A percentile compares a stretch with the other conserved stretches of the same genome.
phyloP scores from a whole-genome alignment of 176 grass and related monocot genomes.

The Alloteropsis semialata region DNA sequence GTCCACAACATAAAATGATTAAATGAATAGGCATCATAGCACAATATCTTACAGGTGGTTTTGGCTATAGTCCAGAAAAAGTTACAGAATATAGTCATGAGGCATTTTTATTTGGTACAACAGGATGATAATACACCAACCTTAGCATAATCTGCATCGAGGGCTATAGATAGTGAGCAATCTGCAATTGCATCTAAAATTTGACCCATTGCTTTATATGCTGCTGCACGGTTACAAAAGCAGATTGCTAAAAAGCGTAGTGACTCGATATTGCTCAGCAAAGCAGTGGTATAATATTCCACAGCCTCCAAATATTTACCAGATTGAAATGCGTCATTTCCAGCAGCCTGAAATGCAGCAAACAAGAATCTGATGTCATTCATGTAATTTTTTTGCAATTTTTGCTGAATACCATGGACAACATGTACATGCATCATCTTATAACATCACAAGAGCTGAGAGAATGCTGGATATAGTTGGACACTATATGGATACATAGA shows the following conservation, averaged over 20 bases:
- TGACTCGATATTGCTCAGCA: slow-evolving; percentile 64
- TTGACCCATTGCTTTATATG: slow-evolving; percentile 79
- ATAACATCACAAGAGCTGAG: neutral
- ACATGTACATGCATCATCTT: slow-evolving; percentile 6
- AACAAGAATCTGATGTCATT: slow-evolving; percentile 19
- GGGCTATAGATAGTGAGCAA: slow-evolving; percentile 80
- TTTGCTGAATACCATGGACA: neutral
- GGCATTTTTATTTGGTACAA: neutral
- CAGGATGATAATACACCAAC: slow-evolving; percentile 43
- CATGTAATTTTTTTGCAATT: neutral
- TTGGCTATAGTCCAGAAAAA: neutral
- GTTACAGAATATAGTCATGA: neutral
- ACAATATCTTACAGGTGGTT: neutral
- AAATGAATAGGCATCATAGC: slow-evolving; percentile 5
- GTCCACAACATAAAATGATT: too few relatives aligned
- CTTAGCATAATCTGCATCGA: slow-evolving; percentile 73
- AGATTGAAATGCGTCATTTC: slow-evolving; percentile 86
- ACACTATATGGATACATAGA: slow-evolving; percentile 1
- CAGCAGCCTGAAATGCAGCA: slow-evolving; percentile 58
- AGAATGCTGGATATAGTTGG: slow-evolving; percentile 1
- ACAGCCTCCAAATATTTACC: slow-evolving; percentile 81
- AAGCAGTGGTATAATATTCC: slow-evolving; percentile 74
- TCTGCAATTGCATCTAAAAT: slow-evolving; percentile 90
- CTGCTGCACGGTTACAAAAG: slow-evolving; percentile 84
- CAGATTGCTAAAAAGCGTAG: slow-evolving; percentile 66